Conservation (phyloP, 2,329 filamentous ascomycete species). For the Penicillium frequentans region DNA sequence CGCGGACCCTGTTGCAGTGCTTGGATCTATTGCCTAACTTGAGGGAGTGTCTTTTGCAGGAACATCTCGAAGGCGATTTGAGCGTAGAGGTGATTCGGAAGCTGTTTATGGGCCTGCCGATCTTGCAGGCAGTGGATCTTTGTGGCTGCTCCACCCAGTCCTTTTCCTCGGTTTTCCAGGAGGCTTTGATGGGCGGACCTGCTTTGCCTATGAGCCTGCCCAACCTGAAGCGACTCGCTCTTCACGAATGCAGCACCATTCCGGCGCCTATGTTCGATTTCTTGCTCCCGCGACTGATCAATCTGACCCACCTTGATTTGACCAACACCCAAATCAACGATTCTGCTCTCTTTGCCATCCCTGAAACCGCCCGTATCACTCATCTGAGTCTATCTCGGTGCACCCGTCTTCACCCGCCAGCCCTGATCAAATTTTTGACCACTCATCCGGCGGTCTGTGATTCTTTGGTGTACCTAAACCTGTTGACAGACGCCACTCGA, state of each 20-base stretch:
- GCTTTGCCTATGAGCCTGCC: constrained; percentile 55
- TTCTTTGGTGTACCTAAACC: constrained; percentile 68
- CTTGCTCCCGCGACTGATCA: constrained; percentile 67
- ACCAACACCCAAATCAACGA: constrained; percentile 75
- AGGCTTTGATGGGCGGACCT: constrained; percentile 49
- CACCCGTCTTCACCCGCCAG: constrained; percentile 64
- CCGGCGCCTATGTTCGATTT: constrained; percentile 66
- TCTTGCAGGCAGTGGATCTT: constrained; percentile 70
- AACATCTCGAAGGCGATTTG: constrained; percentile 77
- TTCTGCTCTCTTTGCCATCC: constrained; percentile 67
- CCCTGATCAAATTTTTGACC: constrained; percentile 68
- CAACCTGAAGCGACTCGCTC: constrained; percentile 65
- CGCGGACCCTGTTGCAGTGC: constrained; percentile 70
- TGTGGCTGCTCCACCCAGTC: constrained; percentile 69
- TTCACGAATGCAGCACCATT: constrained; percentile 76
- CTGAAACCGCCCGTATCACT: constrained; percentile 68
- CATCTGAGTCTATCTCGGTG: constrained; percentile 79
- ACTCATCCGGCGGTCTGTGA: constrained; percentile 68
- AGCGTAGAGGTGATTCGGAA: constrained; percentile 67
- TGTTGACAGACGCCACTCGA: constrained; percentile 70
- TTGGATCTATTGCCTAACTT: constrained; percentile 71
- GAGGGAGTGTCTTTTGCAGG: constrained; percentile 76
- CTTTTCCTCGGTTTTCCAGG: constrained; percentile 67
- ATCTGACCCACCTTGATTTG: constrained; percentile 76
- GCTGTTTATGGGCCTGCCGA: constrained; percentile 66